phyloP scores from a whole-genome alignment of 2,329 filamentous ascomycete species.

The Lachnum nothofagi region DNA sequence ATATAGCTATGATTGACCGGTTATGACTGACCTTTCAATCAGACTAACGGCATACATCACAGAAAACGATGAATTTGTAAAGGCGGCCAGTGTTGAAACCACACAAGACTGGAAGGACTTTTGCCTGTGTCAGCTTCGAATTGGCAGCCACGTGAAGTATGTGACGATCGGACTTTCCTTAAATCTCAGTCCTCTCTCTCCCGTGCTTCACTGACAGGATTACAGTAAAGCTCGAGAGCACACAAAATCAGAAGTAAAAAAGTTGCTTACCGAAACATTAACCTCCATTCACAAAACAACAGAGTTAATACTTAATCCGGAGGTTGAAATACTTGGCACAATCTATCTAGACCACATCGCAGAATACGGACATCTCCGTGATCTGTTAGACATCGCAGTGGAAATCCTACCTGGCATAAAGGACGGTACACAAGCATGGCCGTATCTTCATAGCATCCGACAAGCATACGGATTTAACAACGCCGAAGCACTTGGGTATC shows the following conservation, averaged over 20 bases:
- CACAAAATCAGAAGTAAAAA: neutral
- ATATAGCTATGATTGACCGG: neutral
- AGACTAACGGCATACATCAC: neutral
- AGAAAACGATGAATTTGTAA: neutral
- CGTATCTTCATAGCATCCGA: neutral
- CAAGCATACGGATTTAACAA: slow-evolving; percentile 1
- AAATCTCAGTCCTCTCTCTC: neutral
- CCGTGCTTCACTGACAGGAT: neutral
- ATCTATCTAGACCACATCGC: neutral
- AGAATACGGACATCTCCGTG: neutral
- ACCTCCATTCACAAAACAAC: neutral
- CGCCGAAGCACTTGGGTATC: slow-evolving; percentile 2
- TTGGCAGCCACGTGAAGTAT: neutral
- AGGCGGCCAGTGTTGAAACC: neutral
- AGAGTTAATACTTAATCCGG: neutral
- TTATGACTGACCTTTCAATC: neutral
- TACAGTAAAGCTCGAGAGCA: neutral
- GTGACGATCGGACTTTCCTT: too few species aligned
- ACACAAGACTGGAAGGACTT: slow-evolving; percentile 4
- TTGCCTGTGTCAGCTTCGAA: neutral
- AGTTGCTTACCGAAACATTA: neutral
- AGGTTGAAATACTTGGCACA: neutral
- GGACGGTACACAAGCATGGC: neutral
- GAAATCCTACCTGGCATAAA: neutral
- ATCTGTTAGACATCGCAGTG: neutral